Evolutionary conservation across 2,329 filamentous ascomycete species (phyloP).

Genomic region (Talaromyces rugulosus): DNA sequence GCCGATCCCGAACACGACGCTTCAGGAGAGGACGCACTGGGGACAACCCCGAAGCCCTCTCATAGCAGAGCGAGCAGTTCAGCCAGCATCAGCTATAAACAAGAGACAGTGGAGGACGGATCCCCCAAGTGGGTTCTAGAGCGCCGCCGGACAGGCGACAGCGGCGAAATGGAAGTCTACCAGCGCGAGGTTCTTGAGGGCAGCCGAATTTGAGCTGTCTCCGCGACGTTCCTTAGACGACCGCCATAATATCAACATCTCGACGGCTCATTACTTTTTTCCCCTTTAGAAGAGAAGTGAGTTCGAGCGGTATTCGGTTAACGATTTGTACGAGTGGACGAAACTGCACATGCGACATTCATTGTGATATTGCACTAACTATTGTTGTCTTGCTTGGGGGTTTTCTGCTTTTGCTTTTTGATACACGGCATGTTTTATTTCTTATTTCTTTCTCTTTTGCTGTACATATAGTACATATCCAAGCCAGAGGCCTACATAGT

Average conservation of each 20-base stretch:
- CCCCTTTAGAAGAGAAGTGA: neutral
- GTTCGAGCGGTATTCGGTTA: neutral
- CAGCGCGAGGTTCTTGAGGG: slow-evolving; percentile 11
- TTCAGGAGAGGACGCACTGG: slow-evolving; percentile 10
- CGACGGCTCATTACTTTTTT: neutral
- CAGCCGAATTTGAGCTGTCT: neutral
- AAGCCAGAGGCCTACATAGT: neutral
- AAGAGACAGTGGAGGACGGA: slow-evolving; percentile 24
- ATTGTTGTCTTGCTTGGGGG: neutral
- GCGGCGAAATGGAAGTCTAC: slow-evolving; percentile 30
- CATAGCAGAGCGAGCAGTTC: slow-evolving; percentile 33
- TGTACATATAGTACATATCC: neutral
- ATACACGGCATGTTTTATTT: neutral
- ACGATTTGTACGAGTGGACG: neutral
- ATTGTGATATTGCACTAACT: neutral
- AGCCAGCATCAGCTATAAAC: slow-evolving; percentile 32
- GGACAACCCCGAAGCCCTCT: slow-evolving; percentile 9
- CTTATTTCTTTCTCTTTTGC: neutral
- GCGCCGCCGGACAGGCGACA: slow-evolving; percentile 28
- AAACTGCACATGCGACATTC: neutral
- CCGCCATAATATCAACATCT: neutral
- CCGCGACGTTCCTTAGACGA: neutral
- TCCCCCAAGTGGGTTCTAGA: slow-evolving; percentile 34
- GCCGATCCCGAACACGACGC: neutral
- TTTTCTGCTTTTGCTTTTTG: neutral